Evolutionary conservation across 169 alveolate genomes (phyloP), one percentile per base, ranked within the genome.

Genomic region (Plasmodium inui): DNA sequence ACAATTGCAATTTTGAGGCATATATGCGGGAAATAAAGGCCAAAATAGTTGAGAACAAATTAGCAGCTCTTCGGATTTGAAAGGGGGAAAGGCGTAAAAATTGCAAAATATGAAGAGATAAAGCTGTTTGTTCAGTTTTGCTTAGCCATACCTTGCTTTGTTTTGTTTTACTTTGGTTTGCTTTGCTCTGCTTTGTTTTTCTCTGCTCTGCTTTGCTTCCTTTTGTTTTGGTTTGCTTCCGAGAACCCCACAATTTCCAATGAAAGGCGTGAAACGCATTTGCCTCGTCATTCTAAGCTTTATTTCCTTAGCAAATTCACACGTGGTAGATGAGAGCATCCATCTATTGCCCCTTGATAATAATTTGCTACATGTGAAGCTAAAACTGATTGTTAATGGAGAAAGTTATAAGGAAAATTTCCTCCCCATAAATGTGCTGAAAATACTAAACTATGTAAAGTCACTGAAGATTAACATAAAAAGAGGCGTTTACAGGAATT

Each of bases 401-500:
- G 79, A 88, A 88, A 67, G 50, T 88, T 88, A 88, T 88, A 88
- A 88, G 71, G 76, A 88, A 34, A 70, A 83, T 28, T 88, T 88
- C 81, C 76, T 88, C 37, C 94, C 94, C 72, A 32, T 61, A 88
- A 88, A 88, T 53, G 34, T 88, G 32, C 72, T 88, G 72, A 88
- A 88, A 79, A 67, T 88, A 88, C 55, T 88, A 55, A 78, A 79
- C 30, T 53, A 88, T 88, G 94, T 88, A 55, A 88, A 79, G 7
- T 88, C 94, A 78, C 94, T 88, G 79, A 88, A 79, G 81, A 78
- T 88, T 78, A 88, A 88, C 71, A 88, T 88, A 78, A 88, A 88
- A 88, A 88, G 94, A 37, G 94, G 94, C 32, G 94, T 88, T 8
- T 88, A 88, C 89, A 32, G 94, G 50, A 80, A 41, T 61, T 78